Base-by-base conservation (phyloP, 2,329 filamentous ascomycete genomes). In the Arachnopeziza araneosa region DNA sequence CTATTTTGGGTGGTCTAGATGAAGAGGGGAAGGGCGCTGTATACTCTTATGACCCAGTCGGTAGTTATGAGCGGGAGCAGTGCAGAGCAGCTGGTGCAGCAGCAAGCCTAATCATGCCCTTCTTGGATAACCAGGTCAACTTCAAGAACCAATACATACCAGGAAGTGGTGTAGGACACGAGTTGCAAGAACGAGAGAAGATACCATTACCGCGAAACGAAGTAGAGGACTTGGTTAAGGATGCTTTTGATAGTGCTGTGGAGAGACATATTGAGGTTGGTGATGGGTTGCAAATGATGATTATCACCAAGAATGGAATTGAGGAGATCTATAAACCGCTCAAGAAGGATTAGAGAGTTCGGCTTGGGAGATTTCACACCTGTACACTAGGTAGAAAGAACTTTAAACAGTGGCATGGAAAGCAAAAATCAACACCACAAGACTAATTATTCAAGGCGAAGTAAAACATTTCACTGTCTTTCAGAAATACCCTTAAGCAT, bases 251-350 rank as follows among this genome's bases (percentile, higher is more conserved):
- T 64, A 96, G 93, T 75, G 95, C 96, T 3, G 93, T 96, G 36
- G 95, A 99, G 83, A 89, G 95, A 77, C 95, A 99, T 79, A 99
- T 99, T 69, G 95, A 99, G 81, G 96, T 99, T 64, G 95, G 95
- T 75, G 95, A 99, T 78, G 88, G 89, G 55, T 78, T 99, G 74
- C 95, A 99, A 82, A 93, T 97, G 85, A 83, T 99, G 82, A 86
- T 96, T 68, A 91, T 98, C 71, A 96, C 92, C 54, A 85, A 83
- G 75, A 81, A 91, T 57, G 95, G 95, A 12, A 92, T 98, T 71
- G 84, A 96, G 79, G 95, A 99, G 82, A 83, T 85, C 56, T 88
- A 89, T 71, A 78, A 87, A 68, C 87, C 90, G 26, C 78, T 99
- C 79, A 99, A 99, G 90, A 87, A 87, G 79, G 92, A 96, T 77